Evolutionary conservation across 805 yeast species (phyloP).

Genomic region (Candida oleophila): DNA sequence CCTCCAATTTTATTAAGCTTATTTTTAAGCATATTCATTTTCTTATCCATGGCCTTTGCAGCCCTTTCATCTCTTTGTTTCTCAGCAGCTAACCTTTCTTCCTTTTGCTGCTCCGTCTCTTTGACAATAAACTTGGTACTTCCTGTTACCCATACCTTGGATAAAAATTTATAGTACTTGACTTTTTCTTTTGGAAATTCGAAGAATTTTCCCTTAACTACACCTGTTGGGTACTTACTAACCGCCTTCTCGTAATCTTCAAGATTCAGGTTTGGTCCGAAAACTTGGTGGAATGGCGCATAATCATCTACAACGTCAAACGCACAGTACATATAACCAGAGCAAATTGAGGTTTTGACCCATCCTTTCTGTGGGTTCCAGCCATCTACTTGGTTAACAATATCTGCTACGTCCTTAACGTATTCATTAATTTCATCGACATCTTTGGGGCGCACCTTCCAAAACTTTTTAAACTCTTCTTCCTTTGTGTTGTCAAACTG

Average conservation of each 20-base stretch:
- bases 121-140: conserved; percentile 7
- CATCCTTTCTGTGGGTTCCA: conserved; percentile 43
- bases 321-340: conserved; percentile 41
- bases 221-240: not conserved
- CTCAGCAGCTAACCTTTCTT: conserved; percentile 1
- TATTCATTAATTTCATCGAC: conserved; percentile 28
- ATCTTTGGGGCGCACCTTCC: conserved; percentile 27
- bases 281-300: not conserved
- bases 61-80: not conserved
- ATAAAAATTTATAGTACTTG: conserved; percentile 25
- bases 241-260: not conserved
- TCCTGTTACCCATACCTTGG: conserved; percentile 36
- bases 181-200: conserved; percentile 16
- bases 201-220: conserved; percentile 23
- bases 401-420: conserved; percentile 9
- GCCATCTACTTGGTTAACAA: conserved; percentile 13
- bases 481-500: conserved; percentile 21
- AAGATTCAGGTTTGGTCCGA: not conserved
- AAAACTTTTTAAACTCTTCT: conserved; percentile 11
- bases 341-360: conserved; percentile 35
- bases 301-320: conserved; percentile 27
- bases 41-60: not conserved
- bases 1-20: not conserved
- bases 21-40: not conserved
- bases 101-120: conserved; percentile 1